phyloP scores from a whole-genome alignment of 352 stramenopile genomes.

The Thraustochytrium aureum region DNA sequence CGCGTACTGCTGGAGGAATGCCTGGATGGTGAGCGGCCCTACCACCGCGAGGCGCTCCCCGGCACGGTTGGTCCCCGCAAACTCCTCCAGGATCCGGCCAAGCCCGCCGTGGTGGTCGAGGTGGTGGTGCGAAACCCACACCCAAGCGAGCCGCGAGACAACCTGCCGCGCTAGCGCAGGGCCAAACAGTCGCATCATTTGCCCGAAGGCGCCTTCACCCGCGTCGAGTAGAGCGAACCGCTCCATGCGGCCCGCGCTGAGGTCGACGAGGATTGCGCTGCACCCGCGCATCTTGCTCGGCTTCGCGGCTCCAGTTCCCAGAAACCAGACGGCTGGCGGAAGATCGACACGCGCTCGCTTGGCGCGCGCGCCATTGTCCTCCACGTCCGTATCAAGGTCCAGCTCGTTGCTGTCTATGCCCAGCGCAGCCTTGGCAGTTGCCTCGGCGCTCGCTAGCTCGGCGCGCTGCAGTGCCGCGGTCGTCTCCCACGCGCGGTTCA shows the following conservation, averaged over 20 bases:
- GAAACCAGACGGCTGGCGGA: slow-evolving; percentile 81
- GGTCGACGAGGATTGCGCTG: slow-evolving; percentile 79
- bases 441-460: no score
- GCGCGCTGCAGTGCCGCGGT: no score
- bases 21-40: no score
- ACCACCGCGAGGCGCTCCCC: background rate
- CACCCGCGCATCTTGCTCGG: slow-evolving; percentile 98
- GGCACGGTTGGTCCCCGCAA: slow-evolving; percentile 56
- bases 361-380: background rate
- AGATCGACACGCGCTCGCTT: no score
- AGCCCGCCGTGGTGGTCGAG: slow-evolving; percentile 96
- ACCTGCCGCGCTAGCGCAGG: slow-evolving; percentile 61
- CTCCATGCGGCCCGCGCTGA: background rate
- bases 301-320: slow-evolving; percentile 94
- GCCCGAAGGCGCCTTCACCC: slow-evolving; percentile 93
- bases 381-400: background rate
- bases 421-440: no score
- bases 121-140: slow-evolving; percentile 98
- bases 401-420: background rate
- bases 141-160: slow-evolving; percentile 69
- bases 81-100: slow-evolving; percentile 77
- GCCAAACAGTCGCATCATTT: slow-evolving; percentile 71
- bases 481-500: no score
- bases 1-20: no score
- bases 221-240: slow-evolving; percentile 84